A percentile compares a stretch with the other conserved stretches of the same genome.
phyloP scores from a whole-genome alignment of 176 grass and related monocot species.

The Miscanthus lutarioriparius region DNA sequence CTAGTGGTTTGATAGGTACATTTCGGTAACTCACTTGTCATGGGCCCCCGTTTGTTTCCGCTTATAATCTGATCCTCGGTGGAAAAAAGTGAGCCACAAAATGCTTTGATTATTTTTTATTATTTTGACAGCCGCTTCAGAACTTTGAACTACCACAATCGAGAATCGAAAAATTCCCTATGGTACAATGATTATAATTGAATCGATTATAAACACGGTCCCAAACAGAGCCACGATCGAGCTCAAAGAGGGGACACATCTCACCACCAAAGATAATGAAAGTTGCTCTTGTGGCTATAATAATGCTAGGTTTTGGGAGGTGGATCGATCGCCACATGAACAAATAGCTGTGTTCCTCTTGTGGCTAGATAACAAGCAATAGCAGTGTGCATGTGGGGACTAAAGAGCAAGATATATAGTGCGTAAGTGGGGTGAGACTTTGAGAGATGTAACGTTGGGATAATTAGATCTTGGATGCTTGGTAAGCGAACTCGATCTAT shows the following conservation, averaged over 20 bases:
- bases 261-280: background rate
- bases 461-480: background rate
- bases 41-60: background rate
- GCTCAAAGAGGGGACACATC: background rate
- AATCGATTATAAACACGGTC: background rate
- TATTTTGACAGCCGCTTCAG: background rate
- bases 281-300: background rate
- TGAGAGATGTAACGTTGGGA: background rate
- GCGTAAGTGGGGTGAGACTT: background rate
- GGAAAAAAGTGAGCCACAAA: background rate
- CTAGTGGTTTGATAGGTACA: background rate
- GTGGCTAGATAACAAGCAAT: background rate
- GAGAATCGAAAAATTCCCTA: background rate
- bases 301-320: constrained; percentile 3
- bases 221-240: background rate
- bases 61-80: background rate
- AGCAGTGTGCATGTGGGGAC: background rate
- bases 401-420: background rate
- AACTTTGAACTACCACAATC: background rate
- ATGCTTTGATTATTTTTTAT: background rate
- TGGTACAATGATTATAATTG: background rate
- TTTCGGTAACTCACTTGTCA: background rate
- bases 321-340: background rate
- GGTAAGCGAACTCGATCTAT: background rate
- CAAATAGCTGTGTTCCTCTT: background rate